Evolutionary conservation across 2,329 filamentous ascomycete species (phyloP), one percentile per base, ranked within the genome.

Genomic region (Cryphonectria carpinicola): DNA sequence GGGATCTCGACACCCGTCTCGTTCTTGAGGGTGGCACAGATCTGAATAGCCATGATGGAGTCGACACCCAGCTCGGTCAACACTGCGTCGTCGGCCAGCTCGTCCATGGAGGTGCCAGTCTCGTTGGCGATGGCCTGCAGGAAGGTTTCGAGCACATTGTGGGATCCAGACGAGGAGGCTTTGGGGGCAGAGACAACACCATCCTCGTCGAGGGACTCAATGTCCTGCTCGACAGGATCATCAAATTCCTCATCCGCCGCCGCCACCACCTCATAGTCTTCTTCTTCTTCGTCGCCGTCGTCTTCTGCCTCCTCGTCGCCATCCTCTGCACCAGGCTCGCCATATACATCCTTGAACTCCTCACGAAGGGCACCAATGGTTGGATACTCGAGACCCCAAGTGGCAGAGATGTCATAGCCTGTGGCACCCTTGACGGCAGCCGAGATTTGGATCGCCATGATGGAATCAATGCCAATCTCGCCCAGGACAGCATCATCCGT

Each of bases 381-480:
- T 5, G 66, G 66, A 13, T 25, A 68, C 58, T 68, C 66, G 13
- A 68, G 66, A 62, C 58, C 66, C 66, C 66, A 68, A 17, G 66
- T 68, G 41, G 66, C 66, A 11, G 66, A 68, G 66, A 68, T 68
- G 32, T 68, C 66, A 22, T 68, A 68, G n/a, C 66, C 66, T 6
- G 66, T 68, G 17, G 66, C 56, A 35, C 58, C 28, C 66, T 68
- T 68, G 56, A 68, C 66, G 3, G 56, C 25, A 5, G 66, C 66
- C 10, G 66, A 68, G 54, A 79, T 75, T 10, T 70, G 74, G 41
- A 78, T 73, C 2, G 77, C 76, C 43, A 79, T 66, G 13, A 79
- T 70, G 41, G 76, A 78, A 70, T 79, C 78, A 49, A 79, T 73
- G 1, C 78, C 78, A 25, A 78, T 63, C 63, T 79, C 76, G 28